phyloP scores from a whole-genome alignment of 148 eudicot species.

The Amaranthus hypochondriacus region DNA sequence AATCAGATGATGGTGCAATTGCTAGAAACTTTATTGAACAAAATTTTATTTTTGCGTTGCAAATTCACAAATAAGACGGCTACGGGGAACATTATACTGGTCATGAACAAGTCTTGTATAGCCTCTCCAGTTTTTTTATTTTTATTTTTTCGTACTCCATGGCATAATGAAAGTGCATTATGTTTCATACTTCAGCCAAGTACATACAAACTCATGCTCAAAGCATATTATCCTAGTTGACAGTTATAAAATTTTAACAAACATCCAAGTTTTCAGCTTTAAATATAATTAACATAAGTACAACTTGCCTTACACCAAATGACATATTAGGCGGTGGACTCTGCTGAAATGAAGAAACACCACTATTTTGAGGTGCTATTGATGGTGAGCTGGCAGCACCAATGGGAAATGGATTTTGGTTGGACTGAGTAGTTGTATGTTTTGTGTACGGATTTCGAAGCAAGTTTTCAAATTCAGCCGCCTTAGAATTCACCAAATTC shows the following conservation, averaged over 20 bases:
- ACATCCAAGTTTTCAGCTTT: neutral
- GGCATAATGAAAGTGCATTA: neutral
- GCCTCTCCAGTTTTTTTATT: neutral
- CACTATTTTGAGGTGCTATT: slow-evolving; percentile 31
- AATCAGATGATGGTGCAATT: slow-evolving; percentile 12
- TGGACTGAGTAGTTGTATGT: slow-evolving; percentile 30
- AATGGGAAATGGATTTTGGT: slow-evolving; percentile 42
- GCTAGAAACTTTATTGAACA: neutral
- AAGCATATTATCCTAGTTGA: neutral
- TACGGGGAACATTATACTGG: neutral
- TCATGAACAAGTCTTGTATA: neutral
- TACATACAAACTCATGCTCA: neutral
- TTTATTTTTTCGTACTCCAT: neutral
- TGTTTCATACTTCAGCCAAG: neutral
- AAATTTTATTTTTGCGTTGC: neutral
- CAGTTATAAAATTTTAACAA: neutral
- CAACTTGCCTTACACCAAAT: slow-evolving; percentile 46
- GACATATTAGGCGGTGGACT: slow-evolving; percentile 41
- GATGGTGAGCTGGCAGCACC: slow-evolving; percentile 32
- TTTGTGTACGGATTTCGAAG: slow-evolving; percentile 47
- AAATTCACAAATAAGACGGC: neutral
- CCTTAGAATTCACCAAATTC: slow-evolving; percentile 61
- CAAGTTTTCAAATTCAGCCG: slow-evolving; percentile 60
- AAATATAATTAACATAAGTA: neutral
- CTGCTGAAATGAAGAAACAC: slow-evolving; percentile 53